These are phyloP conservation scores for Cyclospora cayetanensis DNA, from an alignment of 169 alveolate species.

Conservation along the genomic window DNA sequence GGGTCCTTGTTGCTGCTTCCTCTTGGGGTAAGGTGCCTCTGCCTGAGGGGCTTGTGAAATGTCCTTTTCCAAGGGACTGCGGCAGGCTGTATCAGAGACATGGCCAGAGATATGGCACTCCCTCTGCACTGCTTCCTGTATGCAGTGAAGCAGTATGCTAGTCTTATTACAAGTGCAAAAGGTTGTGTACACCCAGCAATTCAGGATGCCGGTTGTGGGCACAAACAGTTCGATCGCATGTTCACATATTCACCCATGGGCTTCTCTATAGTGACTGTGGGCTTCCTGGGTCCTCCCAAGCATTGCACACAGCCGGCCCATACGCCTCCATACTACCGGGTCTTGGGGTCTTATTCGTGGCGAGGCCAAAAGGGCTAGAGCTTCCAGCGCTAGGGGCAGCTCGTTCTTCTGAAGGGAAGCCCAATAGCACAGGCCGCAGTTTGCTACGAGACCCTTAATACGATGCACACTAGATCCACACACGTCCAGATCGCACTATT, in stretches of 20 bases:
- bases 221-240: no score
- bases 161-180: no score
- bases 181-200: no score
- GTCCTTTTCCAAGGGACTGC: no score
- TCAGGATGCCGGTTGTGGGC: no score
- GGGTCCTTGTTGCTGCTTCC: no score
- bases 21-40: no score
- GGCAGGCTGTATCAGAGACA: no score
- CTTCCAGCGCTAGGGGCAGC: conserved; percentile 12
- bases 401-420: conserved; percentile 4
- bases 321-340: conserved; percentile 17
- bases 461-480: background rate
- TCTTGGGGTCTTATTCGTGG: conserved; percentile 41
- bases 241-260: background rate
- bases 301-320: conserved; percentile 49
- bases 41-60: no score
- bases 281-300: conserved; percentile 37
- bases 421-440: background rate
- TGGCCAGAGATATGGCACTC: no score
- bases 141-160: no score
- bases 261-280: conserved; percentile 46
- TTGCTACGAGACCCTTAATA: background rate
- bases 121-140: no score
- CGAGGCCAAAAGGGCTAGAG: conserved; percentile 49
- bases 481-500: background rate